These are phyloP conservation scores for Hortiboletus rubellus DNA, from an alignment of 1,284 basidiomycete species.

Conservation along the genomic window DNA sequence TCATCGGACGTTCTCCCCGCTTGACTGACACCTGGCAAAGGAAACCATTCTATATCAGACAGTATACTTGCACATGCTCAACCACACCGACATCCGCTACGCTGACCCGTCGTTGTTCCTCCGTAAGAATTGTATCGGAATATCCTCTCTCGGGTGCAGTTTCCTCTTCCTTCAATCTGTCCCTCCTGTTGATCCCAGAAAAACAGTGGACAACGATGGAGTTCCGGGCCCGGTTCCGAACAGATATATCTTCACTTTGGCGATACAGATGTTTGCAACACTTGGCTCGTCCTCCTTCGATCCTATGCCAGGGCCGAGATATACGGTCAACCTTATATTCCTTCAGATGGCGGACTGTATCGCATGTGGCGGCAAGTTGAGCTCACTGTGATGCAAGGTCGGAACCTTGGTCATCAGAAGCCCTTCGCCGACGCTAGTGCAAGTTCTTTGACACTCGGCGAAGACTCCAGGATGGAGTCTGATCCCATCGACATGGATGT, in stretches of 20 bases:
- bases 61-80: conserved; percentile 66
- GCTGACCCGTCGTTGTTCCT: conserved; percentile 71
- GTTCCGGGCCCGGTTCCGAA: conserved; percentile 52
- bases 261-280: conserved; percentile 57
- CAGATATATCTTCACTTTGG: conserved; percentile 70
- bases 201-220: conserved; percentile 61
- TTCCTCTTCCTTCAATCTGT: conserved; percentile 3
- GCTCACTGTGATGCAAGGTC: conserved; percentile 65
- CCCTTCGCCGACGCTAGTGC: conserved; percentile 30
- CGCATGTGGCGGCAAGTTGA: conserved; percentile 83
- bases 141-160: conserved; percentile 60
- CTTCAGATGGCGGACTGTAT: conserved; percentile 71
- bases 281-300: conserved; percentile 73
- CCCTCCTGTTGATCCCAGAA: conserved; percentile 9
- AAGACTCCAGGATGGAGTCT: conserved; percentile 41
- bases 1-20: conserved; percentile 3
- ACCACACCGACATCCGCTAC: conserved; percentile 71
- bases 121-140: conserved; percentile 66
- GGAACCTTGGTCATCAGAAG: conserved; percentile 58
- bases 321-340: conserved; percentile 59
- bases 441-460: conserved; percentile 28
- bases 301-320: conserved; percentile 77
- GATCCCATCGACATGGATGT: conserved; percentile 65
- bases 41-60: conserved; percentile 71
- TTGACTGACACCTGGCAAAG: conserved; percentile 39